Percentiles rank a stretch among this genome's conserved stretches.
Evolutionary conservation across 306 rosid species (phyloP).

Genomic region (Vachellia pachyceras): DNA sequence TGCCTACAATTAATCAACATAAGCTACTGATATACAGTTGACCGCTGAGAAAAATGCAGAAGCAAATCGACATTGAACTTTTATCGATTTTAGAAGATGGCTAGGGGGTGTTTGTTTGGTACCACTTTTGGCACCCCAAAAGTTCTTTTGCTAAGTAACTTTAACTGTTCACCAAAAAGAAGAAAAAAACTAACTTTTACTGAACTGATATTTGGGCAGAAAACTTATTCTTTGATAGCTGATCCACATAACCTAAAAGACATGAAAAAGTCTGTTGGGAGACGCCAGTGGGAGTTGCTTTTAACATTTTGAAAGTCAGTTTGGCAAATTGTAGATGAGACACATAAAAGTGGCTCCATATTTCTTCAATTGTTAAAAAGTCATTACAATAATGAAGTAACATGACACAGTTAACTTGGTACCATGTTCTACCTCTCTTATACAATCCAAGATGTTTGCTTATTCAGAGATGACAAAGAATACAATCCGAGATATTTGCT

Average conservation of each 20-base stretch:
- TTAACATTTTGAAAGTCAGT: background rate
- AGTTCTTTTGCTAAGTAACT: background rate
- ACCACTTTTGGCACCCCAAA: background rate
- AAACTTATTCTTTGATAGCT: background rate
- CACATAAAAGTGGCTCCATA: background rate
- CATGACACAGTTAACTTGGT: background rate
- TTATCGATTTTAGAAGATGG: background rate
- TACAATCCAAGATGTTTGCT: background rate
- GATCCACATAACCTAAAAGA: background rate
- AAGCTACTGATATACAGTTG: background rate
- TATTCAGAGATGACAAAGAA: background rate
- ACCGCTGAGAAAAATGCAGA: conserved; percentile 10
- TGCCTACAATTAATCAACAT: conserved; percentile 21
- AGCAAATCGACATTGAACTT: background rate
- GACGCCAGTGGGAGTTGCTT: background rate
- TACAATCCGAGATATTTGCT: background rate
- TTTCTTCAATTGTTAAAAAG: background rate
- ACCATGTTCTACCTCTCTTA: background rate
- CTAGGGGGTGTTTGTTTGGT: background rate
- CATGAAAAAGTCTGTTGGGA: background rate
- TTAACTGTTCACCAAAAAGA: too few species aligned
- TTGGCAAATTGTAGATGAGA: too few species aligned
- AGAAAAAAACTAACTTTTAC: background rate
- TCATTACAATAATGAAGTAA: background rate
- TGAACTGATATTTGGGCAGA: background rate